Evolutionary conservation across 352 stramenopile genomes (phyloP).

Genomic region (Phytophthora cactorum): DNA sequence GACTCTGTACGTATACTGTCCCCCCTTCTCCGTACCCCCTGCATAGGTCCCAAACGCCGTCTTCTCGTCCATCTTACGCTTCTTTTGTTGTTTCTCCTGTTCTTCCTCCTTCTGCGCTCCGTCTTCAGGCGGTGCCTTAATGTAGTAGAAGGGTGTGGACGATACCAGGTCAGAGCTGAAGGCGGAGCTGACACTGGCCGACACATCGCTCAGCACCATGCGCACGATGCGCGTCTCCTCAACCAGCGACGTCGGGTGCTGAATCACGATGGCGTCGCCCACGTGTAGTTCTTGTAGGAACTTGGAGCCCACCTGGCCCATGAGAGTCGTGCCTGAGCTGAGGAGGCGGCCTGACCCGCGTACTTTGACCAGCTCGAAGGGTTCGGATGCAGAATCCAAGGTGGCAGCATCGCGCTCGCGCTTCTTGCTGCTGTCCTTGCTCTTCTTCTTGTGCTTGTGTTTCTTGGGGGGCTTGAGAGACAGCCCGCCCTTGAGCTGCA

Average conservation of each 20-base stretch:
- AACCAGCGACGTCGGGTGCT: slow-evolving; percentile 83
- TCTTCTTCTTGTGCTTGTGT: slow-evolving; percentile 62
- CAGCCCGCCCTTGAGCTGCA: slow-evolving; percentile 86
- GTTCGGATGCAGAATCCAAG: slow-evolving; percentile 27
- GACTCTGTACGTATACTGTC: slow-evolving; percentile 74
- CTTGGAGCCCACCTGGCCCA: slow-evolving; percentile 79
- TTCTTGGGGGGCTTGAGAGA: slow-evolving; percentile 67
- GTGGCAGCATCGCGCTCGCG: slow-evolving; percentile 6
- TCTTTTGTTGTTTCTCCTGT: slow-evolving; percentile 55
- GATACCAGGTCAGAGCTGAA: slow-evolving; percentile 92
- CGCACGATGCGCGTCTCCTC: slow-evolving; percentile 91
- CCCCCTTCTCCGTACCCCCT: slow-evolving; percentile 76
- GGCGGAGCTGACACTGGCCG: slow-evolving; percentile 80
- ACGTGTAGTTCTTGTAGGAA: slow-evolving; percentile 85
- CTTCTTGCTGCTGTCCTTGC: slow-evolving; percentile 30
- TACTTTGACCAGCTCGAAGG: slow-evolving; percentile 80
- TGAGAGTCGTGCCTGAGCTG: slow-evolving; percentile 88
- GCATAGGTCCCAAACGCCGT: slow-evolving; percentile 91
- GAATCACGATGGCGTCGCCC: slow-evolving; percentile 88
- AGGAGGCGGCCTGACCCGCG: slow-evolving; percentile 84
- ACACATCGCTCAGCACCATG: slow-evolving; percentile 92
- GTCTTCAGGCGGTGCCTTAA: slow-evolving; percentile 81
- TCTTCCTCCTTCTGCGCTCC: slow-evolving; percentile 48
- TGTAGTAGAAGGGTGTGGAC: slow-evolving; percentile 89
- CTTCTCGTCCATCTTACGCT: slow-evolving; percentile 59